These are phyloP conservation scores for Vanrija pseudolonga DNA, from an alignment of 1,284 basidiomycete species.

Conservation along the genomic window DNA sequence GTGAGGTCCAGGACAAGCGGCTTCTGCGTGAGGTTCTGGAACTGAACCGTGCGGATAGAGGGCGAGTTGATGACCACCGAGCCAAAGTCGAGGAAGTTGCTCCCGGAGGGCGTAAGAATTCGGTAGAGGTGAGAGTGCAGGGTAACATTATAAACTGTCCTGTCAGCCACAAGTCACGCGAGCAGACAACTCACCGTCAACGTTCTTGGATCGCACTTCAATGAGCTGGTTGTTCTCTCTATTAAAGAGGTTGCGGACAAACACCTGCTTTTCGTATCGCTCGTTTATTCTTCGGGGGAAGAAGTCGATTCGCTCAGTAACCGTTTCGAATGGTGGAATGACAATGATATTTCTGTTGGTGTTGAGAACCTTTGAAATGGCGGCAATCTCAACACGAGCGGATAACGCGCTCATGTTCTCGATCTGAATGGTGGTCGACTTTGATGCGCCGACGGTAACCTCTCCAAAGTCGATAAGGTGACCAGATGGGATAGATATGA, in stretches of 20 bases:
- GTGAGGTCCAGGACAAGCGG: slow-evolving; percentile 50
- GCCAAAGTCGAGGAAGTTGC: slow-evolving; percentile 55
- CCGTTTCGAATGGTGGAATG: slow-evolving; percentile 51
- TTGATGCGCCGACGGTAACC: slow-evolving; percentile 53
- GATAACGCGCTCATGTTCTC: slow-evolving; percentile 51
- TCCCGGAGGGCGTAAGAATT: slow-evolving; percentile 53
- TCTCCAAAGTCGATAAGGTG: slow-evolving; percentile 52
- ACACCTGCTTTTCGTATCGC: slow-evolving; percentile 53
- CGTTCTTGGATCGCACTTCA: slow-evolving; percentile 52
- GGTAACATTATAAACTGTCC: slow-evolving; percentile 50
- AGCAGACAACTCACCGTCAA: slow-evolving; percentile 40
- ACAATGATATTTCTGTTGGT: slow-evolving; percentile 53
- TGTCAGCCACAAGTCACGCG: background rate
- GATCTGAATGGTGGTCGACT: slow-evolving; percentile 48
- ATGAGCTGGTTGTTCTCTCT: slow-evolving; percentile 50
- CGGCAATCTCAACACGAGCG: slow-evolving; percentile 52
- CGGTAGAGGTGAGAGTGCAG: slow-evolving; percentile 55
- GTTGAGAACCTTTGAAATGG: slow-evolving; percentile 54
- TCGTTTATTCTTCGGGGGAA: slow-evolving; percentile 54
- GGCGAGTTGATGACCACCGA: slow-evolving; percentile 53
- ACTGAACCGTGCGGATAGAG: slow-evolving; percentile 50
- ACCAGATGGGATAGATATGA: slow-evolving; percentile 48
- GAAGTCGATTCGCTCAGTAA: slow-evolving; percentile 53
- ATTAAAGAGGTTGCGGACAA: slow-evolving; percentile 47
- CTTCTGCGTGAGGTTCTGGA: slow-evolving; percentile 49